Percentiles rank a stretch among this genome's conserved stretches.
phyloP scores from a whole-genome alignment of 2,329 filamentous ascomycete species.

The Trichoderma breve region DNA sequence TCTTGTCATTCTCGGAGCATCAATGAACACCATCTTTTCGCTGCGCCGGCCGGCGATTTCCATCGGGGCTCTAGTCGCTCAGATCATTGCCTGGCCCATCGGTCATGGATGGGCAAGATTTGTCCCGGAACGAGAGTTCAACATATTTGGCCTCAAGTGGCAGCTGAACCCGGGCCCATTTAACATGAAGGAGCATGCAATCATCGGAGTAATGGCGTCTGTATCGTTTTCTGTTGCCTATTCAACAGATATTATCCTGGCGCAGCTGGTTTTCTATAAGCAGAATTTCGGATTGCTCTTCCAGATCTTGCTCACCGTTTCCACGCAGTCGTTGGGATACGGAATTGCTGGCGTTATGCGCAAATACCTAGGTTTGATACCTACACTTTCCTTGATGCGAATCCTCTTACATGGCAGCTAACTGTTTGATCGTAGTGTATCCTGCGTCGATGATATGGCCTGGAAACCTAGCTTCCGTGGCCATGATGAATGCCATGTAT shows the following conservation, averaged over 20 bases:
- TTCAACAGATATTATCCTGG: constrained; percentile 70
- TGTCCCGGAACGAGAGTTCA: constrained; percentile 50
- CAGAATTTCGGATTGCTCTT: constrained; percentile 66
- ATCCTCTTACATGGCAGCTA: neutral
- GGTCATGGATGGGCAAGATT: constrained; percentile 60
- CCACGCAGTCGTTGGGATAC: constrained; percentile 68
- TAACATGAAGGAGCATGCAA: constrained; percentile 67
- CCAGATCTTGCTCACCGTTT: constrained; percentile 64
- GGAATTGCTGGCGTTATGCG: constrained; percentile 67
- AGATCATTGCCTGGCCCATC: constrained; percentile 63
- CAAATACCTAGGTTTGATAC: constrained; percentile 54
- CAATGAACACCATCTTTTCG: constrained; percentile 63
- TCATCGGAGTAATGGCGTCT: constrained; percentile 70
- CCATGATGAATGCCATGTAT: constrained; percentile 71
- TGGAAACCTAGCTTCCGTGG: constrained; percentile 61
- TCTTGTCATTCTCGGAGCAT: constrained; percentile 56
- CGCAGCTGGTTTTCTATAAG: constrained; percentile 69
- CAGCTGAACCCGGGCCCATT: constrained; percentile 66
- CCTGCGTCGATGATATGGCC: constrained; percentile 76
- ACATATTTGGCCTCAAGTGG: constrained; percentile 53
- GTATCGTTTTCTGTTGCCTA: constrained; percentile 69
- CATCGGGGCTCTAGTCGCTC: constrained; percentile 59
- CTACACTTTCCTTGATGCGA: neutral
- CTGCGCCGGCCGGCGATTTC: constrained; percentile 61
- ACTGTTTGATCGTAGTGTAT: constrained; percentile 44